These are phyloP conservation scores for Penicillium manginii DNA, from an alignment of 495 filamentous ascomycete genomes.

Conservation along the genomic window DNA sequence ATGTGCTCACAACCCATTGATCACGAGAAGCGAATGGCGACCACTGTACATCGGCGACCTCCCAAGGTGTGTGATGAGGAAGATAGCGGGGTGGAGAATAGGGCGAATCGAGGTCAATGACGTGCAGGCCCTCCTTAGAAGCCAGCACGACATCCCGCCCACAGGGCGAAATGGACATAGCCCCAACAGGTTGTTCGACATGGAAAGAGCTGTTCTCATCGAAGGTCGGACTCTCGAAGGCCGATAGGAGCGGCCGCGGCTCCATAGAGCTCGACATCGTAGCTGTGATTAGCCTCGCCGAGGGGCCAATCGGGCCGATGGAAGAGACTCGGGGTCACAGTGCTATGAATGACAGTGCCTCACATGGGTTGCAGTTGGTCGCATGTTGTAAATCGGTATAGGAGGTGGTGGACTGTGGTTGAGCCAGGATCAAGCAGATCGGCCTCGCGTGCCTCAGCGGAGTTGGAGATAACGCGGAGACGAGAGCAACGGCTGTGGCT, in stretches of 20 bases:
- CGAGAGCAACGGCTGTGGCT: constrained; percentile 23
- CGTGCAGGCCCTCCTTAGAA: constrained; percentile 82
- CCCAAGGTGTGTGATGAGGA: constrained; percentile 86
- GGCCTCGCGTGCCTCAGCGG: constrained; percentile 10
- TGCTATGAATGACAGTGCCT: not conserved
- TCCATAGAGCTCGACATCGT: constrained; percentile 48
- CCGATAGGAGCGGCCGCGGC: constrained; percentile 57
- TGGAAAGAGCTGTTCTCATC: constrained; percentile 82
- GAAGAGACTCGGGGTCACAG: constrained; percentile 6
- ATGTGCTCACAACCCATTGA: constrained; percentile 92
- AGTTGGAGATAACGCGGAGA: constrained; percentile 3
- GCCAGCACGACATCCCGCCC: constrained; percentile 92
- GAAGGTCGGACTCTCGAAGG: constrained; percentile 85
- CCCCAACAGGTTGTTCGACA: constrained; percentile 75
- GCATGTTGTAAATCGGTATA: not conserved
- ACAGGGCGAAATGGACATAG: constrained; percentile 87
- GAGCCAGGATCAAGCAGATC: not conserved
- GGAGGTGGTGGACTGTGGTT: constrained; percentile 3
- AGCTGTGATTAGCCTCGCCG: constrained; percentile 15
- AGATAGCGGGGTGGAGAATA: constrained; percentile 87
- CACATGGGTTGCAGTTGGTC: constrained; percentile 1
- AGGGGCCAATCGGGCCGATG: constrained; percentile 17
- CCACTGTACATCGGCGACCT: constrained; percentile 98
- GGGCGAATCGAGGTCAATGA: constrained; percentile 91
- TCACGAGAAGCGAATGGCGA: constrained; percentile 88